phyloP scores from a whole-genome alignment of 2,329 filamentous ascomycete genomes.

The Paecilomyces sp. region DNA sequence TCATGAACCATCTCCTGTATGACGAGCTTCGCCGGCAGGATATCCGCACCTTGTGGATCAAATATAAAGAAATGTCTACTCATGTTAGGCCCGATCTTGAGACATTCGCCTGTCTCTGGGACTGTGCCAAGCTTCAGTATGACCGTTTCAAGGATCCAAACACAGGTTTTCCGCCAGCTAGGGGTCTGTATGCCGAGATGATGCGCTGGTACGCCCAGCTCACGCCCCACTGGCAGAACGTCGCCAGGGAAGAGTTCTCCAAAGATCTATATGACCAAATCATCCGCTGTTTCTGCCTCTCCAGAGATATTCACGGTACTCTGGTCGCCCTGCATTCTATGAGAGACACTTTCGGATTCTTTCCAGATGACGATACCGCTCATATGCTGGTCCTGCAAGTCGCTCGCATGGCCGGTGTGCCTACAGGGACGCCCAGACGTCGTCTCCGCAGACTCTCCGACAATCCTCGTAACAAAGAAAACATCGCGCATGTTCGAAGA shows the following conservation, averaged over 20 bases:
- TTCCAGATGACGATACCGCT: constrained; percentile 40
- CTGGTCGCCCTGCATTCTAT: constrained; percentile 44
- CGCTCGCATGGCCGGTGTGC: constrained; percentile 35
- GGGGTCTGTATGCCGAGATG: constrained; percentile 43
- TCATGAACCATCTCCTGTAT: constrained; percentile 72
- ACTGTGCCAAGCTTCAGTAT: constrained; percentile 42
- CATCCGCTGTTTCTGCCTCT: constrained; percentile 44
- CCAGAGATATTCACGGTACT: constrained; percentile 42
- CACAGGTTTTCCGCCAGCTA: constrained; percentile 37
- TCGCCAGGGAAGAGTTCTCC: constrained; percentile 32
- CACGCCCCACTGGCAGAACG: constrained; percentile 19
- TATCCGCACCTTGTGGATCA: constrained; percentile 46
- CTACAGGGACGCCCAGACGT: constrained; percentile 23
- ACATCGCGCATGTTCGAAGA: constrained; percentile 37
- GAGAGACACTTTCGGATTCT: constrained; percentile 35
- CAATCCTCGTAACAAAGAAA: constrained; percentile 36
- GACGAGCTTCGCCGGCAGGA: constrained; percentile 56
- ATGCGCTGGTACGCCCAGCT: constrained; percentile 36
- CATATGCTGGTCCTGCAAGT: constrained; percentile 45
- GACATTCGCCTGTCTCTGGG: constrained; percentile 64
- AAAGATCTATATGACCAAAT: constrained; percentile 47
- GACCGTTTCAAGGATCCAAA: constrained; percentile 39
- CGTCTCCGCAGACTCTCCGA: constrained; percentile 34
- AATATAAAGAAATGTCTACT: constrained; percentile 50
- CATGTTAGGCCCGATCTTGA: constrained; percentile 57